Conservation (phyloP, 306 rosid genomes). For the Pterocarpus santalinus region DNA sequence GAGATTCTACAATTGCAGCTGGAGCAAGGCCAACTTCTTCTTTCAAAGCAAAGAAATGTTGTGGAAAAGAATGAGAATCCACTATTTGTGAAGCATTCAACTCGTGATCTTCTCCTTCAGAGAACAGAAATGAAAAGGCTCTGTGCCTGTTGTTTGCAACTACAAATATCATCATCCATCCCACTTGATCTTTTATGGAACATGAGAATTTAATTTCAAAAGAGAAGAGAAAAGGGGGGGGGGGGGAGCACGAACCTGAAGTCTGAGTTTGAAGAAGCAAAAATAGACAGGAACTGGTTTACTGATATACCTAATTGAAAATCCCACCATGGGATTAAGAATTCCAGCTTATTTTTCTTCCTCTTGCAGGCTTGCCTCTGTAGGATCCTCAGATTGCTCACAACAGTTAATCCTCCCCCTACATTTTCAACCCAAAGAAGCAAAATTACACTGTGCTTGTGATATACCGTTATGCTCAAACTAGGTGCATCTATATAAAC, state of each 20-base stretch:
- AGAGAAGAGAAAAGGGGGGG: not conserved
- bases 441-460: not conserved
- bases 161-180: constrained; percentile 14
- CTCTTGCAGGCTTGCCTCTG: constrained; percentile 85
- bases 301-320: constrained; percentile 92
- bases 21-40: constrained; percentile 88
- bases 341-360: constrained; percentile 83
- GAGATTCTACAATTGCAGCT: constrained; percentile 80
- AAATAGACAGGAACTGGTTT: constrained; percentile 83
- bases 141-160: constrained; percentile 74
- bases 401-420: constrained; percentile 97
- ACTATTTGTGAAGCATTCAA: constrained; percentile 82
- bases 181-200: constrained; percentile 1
- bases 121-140: constrained; percentile 81
- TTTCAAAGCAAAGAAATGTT: constrained; percentile 79
- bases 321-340: constrained; percentile 99
- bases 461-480: not conserved
- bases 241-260: constrained; percentile 62
- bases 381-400: constrained; percentile 88
- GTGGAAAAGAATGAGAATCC: constrained; percentile 91
- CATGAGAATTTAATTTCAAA: not conserved
- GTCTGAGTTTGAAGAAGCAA: constrained; percentile 89
- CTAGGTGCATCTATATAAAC: too few relatives aligned
- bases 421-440: constrained; percentile 26
- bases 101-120: constrained; percentile 91